Base-by-base conservation (phyloP, 2,329 filamentous ascomycete genomes). In the Aspergillus tubingensis region DNA sequence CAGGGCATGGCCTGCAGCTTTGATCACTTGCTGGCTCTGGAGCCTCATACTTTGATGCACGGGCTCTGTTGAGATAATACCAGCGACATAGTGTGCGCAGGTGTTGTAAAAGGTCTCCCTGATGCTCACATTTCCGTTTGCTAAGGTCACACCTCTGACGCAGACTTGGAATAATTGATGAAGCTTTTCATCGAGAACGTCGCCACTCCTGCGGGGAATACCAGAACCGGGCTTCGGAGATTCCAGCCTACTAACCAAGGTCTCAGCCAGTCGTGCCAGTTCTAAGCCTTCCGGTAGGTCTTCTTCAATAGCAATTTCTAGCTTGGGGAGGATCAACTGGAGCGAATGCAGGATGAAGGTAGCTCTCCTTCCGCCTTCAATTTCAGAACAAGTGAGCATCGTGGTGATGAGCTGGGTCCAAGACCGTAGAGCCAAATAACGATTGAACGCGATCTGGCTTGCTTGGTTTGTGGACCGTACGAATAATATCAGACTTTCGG, bases 81-180 rank as follows among this genome's bases (percentile, higher is more conserved):
- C 88, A 4, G 86, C 86, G 55, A 96, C 83, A 73, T 96, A 96
- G 19, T 91, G 87, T 74, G 93, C 94, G 78, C 91, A 93, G 68
- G 96, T 96, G 69, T 90, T 90, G 76, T 98, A 99, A 77, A 96
- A 94, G 21, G 91, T 85, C 60, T 95, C 88, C 54, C 95, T 88
- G 41, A 99, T 80, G 57, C 87, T 83, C 15, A 90, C 81, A 56
- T 86, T 88, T 4, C 89, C 88, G 1, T 88, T 84, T 71, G 90
- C 88, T 62, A 90, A 88, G 65, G 88, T 86, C 57, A 96, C 89
- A 5, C 92, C 91, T 67, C 88, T 85, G 13, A 97, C 82, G 63
- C 91, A 93, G 41, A 92, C 86, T 64, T 96, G 91, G 82, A 99
- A 97, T 3, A 98, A 85, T 71, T 96, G 90, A 72, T 92, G 93